A percentile compares a stretch with the other conserved stretches of the same genome.
Evolutionary conservation across 345 rosid genomes (phyloP).

Genomic region (Syzygium jambos): DNA sequence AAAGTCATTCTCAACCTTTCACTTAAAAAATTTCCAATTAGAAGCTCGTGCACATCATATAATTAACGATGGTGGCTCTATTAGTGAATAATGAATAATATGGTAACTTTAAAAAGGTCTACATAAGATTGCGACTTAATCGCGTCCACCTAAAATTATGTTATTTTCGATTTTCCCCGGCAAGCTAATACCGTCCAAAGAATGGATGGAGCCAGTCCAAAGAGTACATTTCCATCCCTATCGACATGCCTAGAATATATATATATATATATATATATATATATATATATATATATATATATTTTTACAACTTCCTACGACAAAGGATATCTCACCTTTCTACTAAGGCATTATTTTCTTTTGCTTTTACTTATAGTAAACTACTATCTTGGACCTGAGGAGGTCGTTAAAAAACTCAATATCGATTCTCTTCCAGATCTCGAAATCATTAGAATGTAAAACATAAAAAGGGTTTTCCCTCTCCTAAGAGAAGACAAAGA

Average conservation of each 20-base stretch:
- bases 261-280: no score
- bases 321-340: not conserved
- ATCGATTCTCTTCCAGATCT: no score
- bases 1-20: not conserved
- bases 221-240: not conserved
- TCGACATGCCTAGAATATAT: not conserved
- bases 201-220: not conserved
- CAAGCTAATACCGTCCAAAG: not conserved
- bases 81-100: not conserved
- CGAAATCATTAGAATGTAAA: no score
- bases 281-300: no score
- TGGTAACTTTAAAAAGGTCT: not conserved
- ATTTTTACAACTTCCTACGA: not conserved
- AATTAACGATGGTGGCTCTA: not conserved
- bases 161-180: not conserved
- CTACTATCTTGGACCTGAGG: not conserved
- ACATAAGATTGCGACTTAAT: not conserved
- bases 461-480: no score
- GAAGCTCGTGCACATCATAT: not conserved
- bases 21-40: not conserved
- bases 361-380: not conserved
- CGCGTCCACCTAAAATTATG: not conserved
- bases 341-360: not conserved
- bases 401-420: no score
- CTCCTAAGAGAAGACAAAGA: no score